Conservation (phyloP, 225 moss, liverwort and hornwort species). For the Marchantia paleacea region DNA sequence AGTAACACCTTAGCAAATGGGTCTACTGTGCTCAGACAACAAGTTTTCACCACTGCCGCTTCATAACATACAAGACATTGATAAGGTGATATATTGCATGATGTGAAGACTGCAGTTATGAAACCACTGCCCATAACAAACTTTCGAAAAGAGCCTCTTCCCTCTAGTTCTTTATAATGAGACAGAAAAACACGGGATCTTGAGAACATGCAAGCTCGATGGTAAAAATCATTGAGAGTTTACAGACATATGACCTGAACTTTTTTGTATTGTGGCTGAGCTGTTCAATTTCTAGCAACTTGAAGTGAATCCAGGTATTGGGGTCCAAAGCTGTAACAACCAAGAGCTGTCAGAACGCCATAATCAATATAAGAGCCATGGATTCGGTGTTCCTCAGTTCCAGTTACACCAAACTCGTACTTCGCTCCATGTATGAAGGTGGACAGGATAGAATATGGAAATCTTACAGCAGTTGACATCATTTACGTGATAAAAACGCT, state of each 20-base stretch:
- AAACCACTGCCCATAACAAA: too few relatives aligned
- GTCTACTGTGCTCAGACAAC: too few relatives aligned
- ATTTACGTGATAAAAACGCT: not conserved
- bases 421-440: not conserved
- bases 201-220: not conserved
- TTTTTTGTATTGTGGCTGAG: slow-evolving; percentile 43
- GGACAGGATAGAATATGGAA: not conserved
- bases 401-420: not conserved
- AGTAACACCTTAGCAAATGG: too few relatives aligned
- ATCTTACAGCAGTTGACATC: not conserved
- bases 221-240: not conserved
- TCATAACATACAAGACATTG: too few relatives aligned
- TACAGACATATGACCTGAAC: slow-evolving; percentile 33
- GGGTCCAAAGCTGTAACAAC: slow-evolving; percentile 39
- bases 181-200: not conserved
- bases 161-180: not conserved
- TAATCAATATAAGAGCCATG: not conserved
- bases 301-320: slow-evolving; percentile 32
- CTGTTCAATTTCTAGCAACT: slow-evolving; percentile 31
- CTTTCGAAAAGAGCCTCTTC: too few relatives aligned
- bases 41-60: too few relatives aligned
- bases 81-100: too few relatives aligned
- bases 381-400: not conserved
- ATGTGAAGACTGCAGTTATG: too few relatives aligned
- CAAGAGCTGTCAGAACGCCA: not conserved